A percentile compares a stretch with the other conserved stretches of the same genome.
phyloP scores from a whole-genome alignment of 1,139 yeast genomes.

The Pichia inconspicua region DNA sequence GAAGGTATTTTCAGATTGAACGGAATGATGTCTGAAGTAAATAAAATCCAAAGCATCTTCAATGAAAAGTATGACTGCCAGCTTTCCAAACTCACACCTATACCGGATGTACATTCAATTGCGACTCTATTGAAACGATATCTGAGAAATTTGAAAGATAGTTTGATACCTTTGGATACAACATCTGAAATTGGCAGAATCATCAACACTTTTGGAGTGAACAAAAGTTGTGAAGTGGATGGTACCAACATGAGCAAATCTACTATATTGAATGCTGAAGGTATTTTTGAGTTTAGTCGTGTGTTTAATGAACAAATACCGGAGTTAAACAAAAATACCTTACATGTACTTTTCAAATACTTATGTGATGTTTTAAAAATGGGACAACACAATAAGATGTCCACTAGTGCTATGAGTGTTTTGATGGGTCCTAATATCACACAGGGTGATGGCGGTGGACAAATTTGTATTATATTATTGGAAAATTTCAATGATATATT shows the following conservation, averaged over 20 bases:
- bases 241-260: background rate
- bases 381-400: constrained; percentile 72
- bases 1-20: constrained; percentile 89
- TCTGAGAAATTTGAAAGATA: constrained; percentile 25
- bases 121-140: constrained; percentile 29
- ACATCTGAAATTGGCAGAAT: constrained; percentile 22
- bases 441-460: constrained; percentile 27
- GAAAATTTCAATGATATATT: constrained; percentile 24
- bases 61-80: constrained; percentile 56
- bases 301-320: constrained; percentile 28
- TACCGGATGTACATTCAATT: constrained; percentile 30
- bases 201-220: constrained; percentile 14
- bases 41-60: constrained; percentile 63
- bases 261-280: background rate
- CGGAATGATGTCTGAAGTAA: constrained; percentile 78
- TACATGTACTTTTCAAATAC: constrained; percentile 60
- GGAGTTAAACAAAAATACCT: constrained; percentile 47
- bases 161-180: constrained; percentile 24
- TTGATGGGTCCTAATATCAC: constrained; percentile 30
- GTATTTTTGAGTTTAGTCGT: constrained; percentile 15
- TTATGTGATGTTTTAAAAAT: constrained; percentile 58
- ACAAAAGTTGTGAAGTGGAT: constrained; percentile 9
- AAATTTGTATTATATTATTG: constrained; percentile 26
- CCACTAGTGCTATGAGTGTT: constrained; percentile 31
- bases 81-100: constrained; percentile 28